phyloP scores from a whole-genome alignment of 768 basidiomycete genomes.

The Boletus insuetus region DNA sequence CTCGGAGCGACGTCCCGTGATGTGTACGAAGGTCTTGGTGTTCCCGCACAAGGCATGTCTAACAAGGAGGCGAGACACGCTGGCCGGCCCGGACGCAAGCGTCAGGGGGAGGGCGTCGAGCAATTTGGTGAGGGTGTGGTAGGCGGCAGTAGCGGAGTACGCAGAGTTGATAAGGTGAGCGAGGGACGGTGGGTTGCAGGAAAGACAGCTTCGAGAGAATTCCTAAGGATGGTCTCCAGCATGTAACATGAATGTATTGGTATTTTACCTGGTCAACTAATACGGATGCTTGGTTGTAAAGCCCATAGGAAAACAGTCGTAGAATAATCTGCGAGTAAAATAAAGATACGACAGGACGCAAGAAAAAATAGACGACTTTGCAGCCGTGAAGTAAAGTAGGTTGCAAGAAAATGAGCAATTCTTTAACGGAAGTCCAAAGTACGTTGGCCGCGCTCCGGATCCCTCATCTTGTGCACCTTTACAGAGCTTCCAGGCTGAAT shows the following conservation, averaged over 20 bases:
- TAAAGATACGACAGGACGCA: constrained; percentile 5
- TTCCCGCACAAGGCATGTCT: constrained; percentile 33
- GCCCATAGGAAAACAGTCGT: not conserved
- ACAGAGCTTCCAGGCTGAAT: constrained; percentile 66
- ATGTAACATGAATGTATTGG: not conserved
- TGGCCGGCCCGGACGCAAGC: constrained; percentile 31
- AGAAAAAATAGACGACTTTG: not conserved
- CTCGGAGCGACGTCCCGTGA: constrained; percentile 35
- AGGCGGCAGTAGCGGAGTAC: not conserved
- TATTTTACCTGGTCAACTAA: not conserved
- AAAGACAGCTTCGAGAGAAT: constrained; percentile 3
- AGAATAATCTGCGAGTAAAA: constrained; percentile 5
- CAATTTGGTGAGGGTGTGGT: constrained; percentile 12
- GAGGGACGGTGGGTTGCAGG: constrained; percentile 8
- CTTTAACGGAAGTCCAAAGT: constrained; percentile 35
- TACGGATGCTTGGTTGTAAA: not conserved
- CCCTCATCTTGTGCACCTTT: constrained; percentile 72
- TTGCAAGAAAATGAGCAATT: not conserved
- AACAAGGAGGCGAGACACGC: constrained; percentile 36
- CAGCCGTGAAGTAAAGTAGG: constrained; percentile 1
- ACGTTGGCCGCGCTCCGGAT: constrained; percentile 70
- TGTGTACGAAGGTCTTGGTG: constrained; percentile 30
- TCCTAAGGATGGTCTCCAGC: not conserved
- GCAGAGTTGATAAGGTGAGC: constrained; percentile 1
- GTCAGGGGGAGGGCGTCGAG: constrained; percentile 17